Evolutionary conservation across 129 eudicot species (phyloP), one percentile per base, ranked within the genome.

Genomic region (Chrysanthemum seticuspe): DNA sequence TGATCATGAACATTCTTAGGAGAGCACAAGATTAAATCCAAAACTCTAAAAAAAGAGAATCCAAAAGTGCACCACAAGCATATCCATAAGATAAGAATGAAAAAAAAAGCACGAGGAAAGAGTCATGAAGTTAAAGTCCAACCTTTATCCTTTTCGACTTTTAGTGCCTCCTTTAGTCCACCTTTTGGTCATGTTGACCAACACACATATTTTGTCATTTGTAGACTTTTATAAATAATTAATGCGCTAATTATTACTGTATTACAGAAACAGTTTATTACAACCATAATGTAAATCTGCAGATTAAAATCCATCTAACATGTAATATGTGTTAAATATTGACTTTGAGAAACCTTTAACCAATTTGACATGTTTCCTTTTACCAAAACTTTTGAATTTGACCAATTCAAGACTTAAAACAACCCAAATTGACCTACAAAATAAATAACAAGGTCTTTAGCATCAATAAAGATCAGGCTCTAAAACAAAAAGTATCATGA

Each of bases 181-280:
- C n/a, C n/a, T n/a, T n/a, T n/a, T n/a, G 59, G 11, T 4, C 13
- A 50, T 10, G 52, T 40, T 19, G 53, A 56, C 66, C 13, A 12
- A 1, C 53, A 40, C 19, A 56, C 65, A 56, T 27, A 21, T 36
- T 40, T 55, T 11, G 10, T 65, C 47, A 2, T 53, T 14, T 16
- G 53, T 13, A 48, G 14, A 48, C 5, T 16, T 65, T 15, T 0
- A 53, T 31, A 3, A 18, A 40, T 44, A 56, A 34, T 19, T 19
- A 71, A 7, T 56, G 50, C 13, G 36, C 27, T 71, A 56, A 53
- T 55, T 36, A 15, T n/a, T n/a, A n/a, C n/a, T n/a, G 5, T 53
- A 71, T 16, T 40, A 71, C 55, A 16, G 45, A 57, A 72, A 44
- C n/a, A 55, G 45, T 11, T 71, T 44, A 40, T 58, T 25, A 44